Percentiles rank a stretch among this genome's conserved stretches.
Evolutionary conservation across 2,329 filamentous ascomycete genomes (phyloP).

Genomic region (Cladosporium sp.): DNA sequence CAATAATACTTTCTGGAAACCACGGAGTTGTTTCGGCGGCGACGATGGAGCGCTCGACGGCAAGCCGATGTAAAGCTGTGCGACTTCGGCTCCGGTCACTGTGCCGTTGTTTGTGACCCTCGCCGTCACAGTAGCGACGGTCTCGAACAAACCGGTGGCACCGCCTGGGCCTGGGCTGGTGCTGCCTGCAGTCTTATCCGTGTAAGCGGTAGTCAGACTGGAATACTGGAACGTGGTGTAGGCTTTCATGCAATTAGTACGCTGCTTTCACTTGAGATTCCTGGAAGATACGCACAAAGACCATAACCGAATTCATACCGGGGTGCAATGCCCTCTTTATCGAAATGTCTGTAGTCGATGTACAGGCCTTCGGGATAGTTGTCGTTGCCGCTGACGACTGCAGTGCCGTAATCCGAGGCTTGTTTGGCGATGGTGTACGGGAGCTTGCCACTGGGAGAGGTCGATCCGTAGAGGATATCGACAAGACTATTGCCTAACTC

Average conservation of each 20-base stretch:
- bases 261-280: too few relatives aligned
- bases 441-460: conserved; percentile 42
- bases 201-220: conserved; percentile 6
- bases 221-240: conserved; percentile 39
- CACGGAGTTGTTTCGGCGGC: conserved; percentile 23
- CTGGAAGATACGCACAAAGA: conserved; percentile 36
- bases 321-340: conserved; percentile 65
- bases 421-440: conserved; percentile 38
- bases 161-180: conserved; percentile 48
- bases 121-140: conserved; percentile 48
- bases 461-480: conserved; percentile 36
- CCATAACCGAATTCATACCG: conserved; percentile 82
- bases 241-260: conserved; percentile 15
- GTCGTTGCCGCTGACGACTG: conserved; percentile 50
- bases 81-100: conserved; percentile 45
- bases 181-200: conserved; percentile 13
- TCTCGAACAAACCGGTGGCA: conserved; percentile 57
- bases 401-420: conserved; percentile 16
- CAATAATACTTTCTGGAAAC: conserved; percentile 29
- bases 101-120: conserved; percentile 46
- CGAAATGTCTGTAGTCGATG: conserved; percentile 83
- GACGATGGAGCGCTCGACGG: conserved; percentile 25
- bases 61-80: conserved; percentile 34
- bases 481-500: conserved; percentile 37
- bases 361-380: conserved; percentile 75